A percentile compares a stretch with the other conserved stretches of the same genome.
These are phyloP conservation scores for Calonectria pseudoreteaudii DNA, from an alignment of 2,329 filamentous ascomycete genomes.

Conservation along the genomic window DNA sequence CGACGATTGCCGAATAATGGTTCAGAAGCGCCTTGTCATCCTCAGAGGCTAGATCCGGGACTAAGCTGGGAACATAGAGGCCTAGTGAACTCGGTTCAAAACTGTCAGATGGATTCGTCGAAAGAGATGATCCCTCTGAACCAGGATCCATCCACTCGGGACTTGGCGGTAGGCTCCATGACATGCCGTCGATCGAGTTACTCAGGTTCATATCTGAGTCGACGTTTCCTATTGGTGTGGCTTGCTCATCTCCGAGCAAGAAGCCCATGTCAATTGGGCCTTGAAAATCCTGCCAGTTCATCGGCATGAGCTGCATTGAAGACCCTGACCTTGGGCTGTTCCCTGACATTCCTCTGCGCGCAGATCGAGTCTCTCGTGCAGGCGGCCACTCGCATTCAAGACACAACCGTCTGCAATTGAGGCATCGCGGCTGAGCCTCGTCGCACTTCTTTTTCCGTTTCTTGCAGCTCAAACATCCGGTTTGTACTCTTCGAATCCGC, in stretches of 20 bases:
- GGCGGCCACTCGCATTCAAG: constrained; percentile 49
- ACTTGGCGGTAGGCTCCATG: constrained; percentile 1
- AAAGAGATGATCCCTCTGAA: background rate
- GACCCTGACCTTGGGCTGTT: background rate
- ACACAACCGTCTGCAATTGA: constrained; percentile 50
- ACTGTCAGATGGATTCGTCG: background rate
- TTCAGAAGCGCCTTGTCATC: constrained; percentile 49
- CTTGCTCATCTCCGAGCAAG: background rate
- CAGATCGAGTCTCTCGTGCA: constrained; percentile 23
- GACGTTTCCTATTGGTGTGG: background rate
- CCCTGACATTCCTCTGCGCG: background rate
- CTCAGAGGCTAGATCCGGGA: constrained; percentile 45
- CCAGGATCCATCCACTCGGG: background rate
- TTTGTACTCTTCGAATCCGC: constrained; percentile 49
- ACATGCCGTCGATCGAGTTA: background rate
- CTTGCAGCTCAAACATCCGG: constrained; percentile 59
- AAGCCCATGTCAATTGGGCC: background rate
- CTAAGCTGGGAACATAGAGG: constrained; percentile 23
- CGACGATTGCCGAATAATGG: constrained; percentile 48
- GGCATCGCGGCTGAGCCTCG: constrained; percentile 56
- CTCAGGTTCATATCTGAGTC: background rate
- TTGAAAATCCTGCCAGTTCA: background rate
- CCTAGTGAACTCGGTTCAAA: background rate
- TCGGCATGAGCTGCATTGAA: background rate
- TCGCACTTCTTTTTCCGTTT: constrained; percentile 62